Base-by-base conservation (phyloP, 805 yeast species). In the Sugiyamaella chiloensis region DNA sequence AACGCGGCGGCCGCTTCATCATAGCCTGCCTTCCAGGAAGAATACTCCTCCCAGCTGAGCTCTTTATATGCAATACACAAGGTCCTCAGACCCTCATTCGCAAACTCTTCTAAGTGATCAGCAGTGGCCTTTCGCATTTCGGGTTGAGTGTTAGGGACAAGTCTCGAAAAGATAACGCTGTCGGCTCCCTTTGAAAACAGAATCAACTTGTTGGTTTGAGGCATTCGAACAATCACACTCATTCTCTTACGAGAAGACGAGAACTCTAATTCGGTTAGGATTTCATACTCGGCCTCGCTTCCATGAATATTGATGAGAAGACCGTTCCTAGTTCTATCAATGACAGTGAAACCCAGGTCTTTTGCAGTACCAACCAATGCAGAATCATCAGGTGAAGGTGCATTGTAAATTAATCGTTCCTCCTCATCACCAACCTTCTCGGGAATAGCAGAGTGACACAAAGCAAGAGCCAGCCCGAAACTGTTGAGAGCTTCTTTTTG, bases 341-440 rank as follows among this genome's bases (percentile, higher is more conserved):
- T 64, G 60, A 83, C 77, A 0, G 77, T 81, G 55, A 81, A 73
- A 7, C 95, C 95, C 24, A 85, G 56, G 60, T 84, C 91, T 44
- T 86, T 70, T 1, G 91, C 91, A 40, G 78, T 82, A 1, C 83
- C 71, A n/a, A 86, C 91, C 46, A 85, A 71, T 0, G 93, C 90
- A 35, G 83, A 80, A 62, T 85, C 95, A 67, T 85, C 95, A 0
- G 95, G 95, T 6, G 89, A 83, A 60, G 85, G 90, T 1, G 91
- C 90, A 57, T 84, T 83, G 66, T 79, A 82, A 24, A 72, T 72
- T 35, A 80, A 62, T 27, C 64, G 60, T 6, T 61, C 61, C n/a
- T 60, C 56, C 31, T 57, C 49, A 9, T 60, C 64, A 2, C 60
- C 61, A 40, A 68, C 69, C 6, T 50, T 59, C 48, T 82, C 88